Conservation (phyloP, 495 filamentous ascomycete species). For the Hyaloscypha hepaticicola region DNA sequence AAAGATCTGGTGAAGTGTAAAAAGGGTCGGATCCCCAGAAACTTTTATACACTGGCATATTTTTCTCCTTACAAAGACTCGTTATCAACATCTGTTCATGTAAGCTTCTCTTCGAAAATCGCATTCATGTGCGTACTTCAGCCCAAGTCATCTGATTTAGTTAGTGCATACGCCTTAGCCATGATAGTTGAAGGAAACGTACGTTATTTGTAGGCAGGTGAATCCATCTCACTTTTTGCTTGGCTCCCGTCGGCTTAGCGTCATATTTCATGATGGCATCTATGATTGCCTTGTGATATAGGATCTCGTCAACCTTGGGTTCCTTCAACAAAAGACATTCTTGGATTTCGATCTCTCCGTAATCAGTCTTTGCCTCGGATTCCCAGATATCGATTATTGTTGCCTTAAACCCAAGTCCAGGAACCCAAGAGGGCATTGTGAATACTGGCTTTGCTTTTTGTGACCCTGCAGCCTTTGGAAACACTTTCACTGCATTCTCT, state of each 20-base stretch:
- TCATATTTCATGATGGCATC: slow-evolving; percentile 5
- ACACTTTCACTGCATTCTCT: neutral
- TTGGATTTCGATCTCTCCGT: neutral
- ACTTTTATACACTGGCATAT: slow-evolving; percentile 12
- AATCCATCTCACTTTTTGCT: slow-evolving; percentile 16
- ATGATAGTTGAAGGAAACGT: slow-evolving; percentile 1
- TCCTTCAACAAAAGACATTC: slow-evolving; percentile 11
- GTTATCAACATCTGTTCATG: slow-evolving; percentile 8
- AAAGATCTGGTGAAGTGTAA: slow-evolving; percentile 15
- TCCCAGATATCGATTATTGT: slow-evolving; percentile 19
- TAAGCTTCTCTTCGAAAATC: slow-evolving; percentile 4
- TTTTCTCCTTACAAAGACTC: neutral
- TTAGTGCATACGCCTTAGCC: slow-evolving; percentile 4
- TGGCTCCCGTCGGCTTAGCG: slow-evolving; percentile 1
- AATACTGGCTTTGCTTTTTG: slow-evolving; percentile 16
- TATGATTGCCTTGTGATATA: slow-evolving; percentile 7
- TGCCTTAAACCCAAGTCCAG: slow-evolving; percentile 6
- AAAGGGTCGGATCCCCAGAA: slow-evolving; percentile 9
- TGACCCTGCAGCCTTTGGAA: neutral
- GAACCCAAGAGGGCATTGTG: slow-evolving; percentile 13
- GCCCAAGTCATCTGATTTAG: slow-evolving; percentile 9
- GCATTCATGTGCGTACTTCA: slow-evolving; percentile 5
- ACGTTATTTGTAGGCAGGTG: slow-evolving; percentile 18
- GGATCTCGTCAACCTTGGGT: slow-evolving; percentile 12
- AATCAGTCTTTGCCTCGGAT: neutral